phyloP scores from a whole-genome alignment of 225 moss, liverwort and hornwort genomes.

The Bryum argenteum region DNA sequence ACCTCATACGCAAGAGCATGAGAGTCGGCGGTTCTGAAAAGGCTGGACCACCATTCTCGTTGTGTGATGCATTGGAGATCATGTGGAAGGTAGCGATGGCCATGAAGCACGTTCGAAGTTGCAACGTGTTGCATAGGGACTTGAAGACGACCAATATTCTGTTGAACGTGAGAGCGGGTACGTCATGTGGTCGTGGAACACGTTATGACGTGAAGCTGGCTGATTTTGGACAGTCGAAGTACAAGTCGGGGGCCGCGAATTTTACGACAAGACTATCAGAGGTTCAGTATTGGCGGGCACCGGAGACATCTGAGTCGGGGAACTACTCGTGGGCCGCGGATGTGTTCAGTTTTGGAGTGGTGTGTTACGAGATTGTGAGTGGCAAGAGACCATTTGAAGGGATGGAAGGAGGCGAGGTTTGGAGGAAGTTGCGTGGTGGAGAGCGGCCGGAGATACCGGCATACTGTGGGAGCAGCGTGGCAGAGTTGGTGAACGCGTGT shows the following conservation, averaged over 20 bases:
- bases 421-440: not conserved
- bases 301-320: constrained; percentile 11
- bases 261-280: constrained; percentile 12
- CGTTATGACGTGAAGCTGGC: constrained; percentile 33
- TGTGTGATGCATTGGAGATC: not conserved
- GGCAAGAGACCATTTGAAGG: constrained; percentile 21
- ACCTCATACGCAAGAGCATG: not conserved
- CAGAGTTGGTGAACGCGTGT: constrained; percentile 9
- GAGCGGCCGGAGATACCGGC: constrained; percentile 3
- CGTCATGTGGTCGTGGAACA: not conserved
- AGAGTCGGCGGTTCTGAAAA: not conserved
- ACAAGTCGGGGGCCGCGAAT: not conserved
- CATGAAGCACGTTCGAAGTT: constrained; percentile 22
- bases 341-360: constrained; percentile 29
- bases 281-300: constrained; percentile 28
- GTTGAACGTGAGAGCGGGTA: not conserved
- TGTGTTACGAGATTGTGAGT: constrained; percentile 31
- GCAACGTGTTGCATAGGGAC: constrained; percentile 28
- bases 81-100: constrained; percentile 29
- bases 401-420: not conserved
- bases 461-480: not conserved
- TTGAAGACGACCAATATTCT: constrained; percentile 31
- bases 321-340: constrained; percentile 27
- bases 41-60: constrained; percentile 3
- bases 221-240: constrained; percentile 31